phyloP scores from a whole-genome alignment of 495 filamentous ascomycete genomes.

The Podospora bellae-mahoneyi region DNA sequence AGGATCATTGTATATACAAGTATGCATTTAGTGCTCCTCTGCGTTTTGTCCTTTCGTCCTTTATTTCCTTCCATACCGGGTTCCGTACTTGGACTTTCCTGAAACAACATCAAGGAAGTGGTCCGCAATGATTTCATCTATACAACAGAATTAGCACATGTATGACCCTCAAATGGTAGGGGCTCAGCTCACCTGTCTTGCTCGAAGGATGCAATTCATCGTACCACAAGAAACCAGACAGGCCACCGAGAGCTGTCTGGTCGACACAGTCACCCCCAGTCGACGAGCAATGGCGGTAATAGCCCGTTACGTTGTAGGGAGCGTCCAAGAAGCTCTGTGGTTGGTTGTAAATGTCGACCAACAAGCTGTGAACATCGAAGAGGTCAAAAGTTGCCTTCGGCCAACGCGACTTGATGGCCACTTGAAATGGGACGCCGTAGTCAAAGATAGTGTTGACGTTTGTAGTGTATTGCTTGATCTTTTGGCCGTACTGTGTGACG shows the following conservation, averaged over 20 bases:
- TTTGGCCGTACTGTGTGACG: conserved; percentile 47
- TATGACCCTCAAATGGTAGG: conserved; percentile 21
- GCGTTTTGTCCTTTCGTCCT: too few relatives aligned
- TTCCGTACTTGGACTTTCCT: conserved; percentile 56
- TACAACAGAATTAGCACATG: not conserved
- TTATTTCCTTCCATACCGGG: conserved; percentile 17
- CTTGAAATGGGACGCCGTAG: conserved; percentile 59
- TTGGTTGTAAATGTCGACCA: conserved; percentile 60
- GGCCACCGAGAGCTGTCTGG: conserved; percentile 31
- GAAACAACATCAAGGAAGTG: conserved; percentile 59
- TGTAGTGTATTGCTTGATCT: conserved; percentile 61
- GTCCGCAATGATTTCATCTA: conserved; percentile 48
- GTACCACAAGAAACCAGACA: conserved; percentile 47
- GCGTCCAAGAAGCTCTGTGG: conserved; percentile 57
- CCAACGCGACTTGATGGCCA: conserved; percentile 51
- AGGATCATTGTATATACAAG: too few relatives aligned
- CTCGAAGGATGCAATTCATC: conserved; percentile 68
- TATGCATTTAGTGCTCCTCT: too few relatives aligned
- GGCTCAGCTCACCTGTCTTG: conserved; percentile 47
- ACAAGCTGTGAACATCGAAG: conserved; percentile 60
- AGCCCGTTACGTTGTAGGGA: conserved; percentile 62
- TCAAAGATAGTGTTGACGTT: conserved; percentile 59
- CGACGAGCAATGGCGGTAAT: conserved; percentile 50
- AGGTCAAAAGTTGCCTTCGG: conserved; percentile 59
- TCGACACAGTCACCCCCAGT: conserved; percentile 29